Conservation (phyloP, 257 asterid genomes). For the Eustoma russellianum region DNA sequence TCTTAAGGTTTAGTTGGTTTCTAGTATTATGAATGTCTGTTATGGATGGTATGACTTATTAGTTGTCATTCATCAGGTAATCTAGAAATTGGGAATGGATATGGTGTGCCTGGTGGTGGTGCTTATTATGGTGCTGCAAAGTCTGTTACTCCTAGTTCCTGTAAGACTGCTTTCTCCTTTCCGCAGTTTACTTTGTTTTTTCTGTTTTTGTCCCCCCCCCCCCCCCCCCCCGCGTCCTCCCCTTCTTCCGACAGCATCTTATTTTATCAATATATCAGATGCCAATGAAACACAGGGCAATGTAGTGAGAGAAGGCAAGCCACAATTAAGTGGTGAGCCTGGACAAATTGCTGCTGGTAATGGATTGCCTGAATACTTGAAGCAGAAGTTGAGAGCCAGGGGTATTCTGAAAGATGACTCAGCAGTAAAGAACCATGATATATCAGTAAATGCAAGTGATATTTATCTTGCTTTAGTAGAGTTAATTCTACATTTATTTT, state of each 20-base stretch:
- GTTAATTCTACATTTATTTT: conserved; percentile 3
- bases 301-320: conserved; percentile 24
- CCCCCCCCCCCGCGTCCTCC: no score
- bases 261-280: conserved; percentile 22
- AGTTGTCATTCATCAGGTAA: conserved; percentile 34
- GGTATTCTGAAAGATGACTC: conserved; percentile 69
- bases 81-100: conserved; percentile 92
- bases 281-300: conserved; percentile 25
- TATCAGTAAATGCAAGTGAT: conserved; percentile 38
- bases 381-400: conserved; percentile 82
- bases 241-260: conserved; percentile 2
- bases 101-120: conserved; percentile 99
- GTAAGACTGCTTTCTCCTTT: conserved; percentile 28
- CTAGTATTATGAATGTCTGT: neutral
- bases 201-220: no score
- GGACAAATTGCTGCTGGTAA: conserved; percentile 31
- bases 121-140: conserved; percentile 59
- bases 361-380: conserved; percentile 85
- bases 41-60: conserved; percentile 6
- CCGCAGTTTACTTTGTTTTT: conserved; percentile 3
- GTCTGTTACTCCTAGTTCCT: conserved; percentile 15
- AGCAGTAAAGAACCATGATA: conserved; percentile 17
- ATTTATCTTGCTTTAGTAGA: conserved; percentile 4
- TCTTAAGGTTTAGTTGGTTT: conserved; percentile 1
- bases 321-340: conserved; percentile 34